A percentile compares a stretch with the other conserved stretches of the same genome.
Evolutionary conservation across 805 yeast genomes (phyloP).

Genomic region (Candida mattraensis): DNA sequence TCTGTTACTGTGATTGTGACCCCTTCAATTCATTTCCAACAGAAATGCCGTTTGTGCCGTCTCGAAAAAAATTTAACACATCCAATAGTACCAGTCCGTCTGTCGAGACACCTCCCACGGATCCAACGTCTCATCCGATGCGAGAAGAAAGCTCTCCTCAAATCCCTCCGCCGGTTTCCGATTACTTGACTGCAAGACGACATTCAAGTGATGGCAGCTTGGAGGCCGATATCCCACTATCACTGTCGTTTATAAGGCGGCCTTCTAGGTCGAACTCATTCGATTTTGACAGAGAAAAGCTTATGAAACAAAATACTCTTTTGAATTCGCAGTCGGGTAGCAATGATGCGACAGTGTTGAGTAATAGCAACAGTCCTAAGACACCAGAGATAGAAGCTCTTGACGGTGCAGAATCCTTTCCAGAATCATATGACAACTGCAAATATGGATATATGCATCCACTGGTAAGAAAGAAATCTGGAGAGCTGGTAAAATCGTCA

Average conservation of each 20-base stretch:
- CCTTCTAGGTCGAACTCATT: constrained; percentile 33
- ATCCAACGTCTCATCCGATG: too few relatives aligned
- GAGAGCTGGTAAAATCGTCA: constrained; percentile 80
- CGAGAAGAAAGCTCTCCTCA: background rate
- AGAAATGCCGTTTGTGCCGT: constrained; percentile 25
- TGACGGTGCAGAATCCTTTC: constrained; percentile 11
- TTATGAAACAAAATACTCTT: constrained; percentile 34
- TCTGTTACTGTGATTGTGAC: too few relatives aligned
- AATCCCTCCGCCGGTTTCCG: background rate
- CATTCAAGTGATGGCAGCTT: constrained; percentile 20
- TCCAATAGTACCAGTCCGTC: too few relatives aligned
- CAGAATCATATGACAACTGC: constrained; percentile 9
- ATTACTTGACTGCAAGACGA: constrained; percentile 6
- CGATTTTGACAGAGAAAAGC: constrained; percentile 21
- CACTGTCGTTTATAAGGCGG: constrained; percentile 33
- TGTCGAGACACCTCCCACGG: too few relatives aligned
- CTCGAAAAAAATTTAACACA: constrained; percentile 10
- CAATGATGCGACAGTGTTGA: too few relatives aligned
- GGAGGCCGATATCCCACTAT: constrained; percentile 28
- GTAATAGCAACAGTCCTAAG: too few relatives aligned
- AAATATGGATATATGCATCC: constrained; percentile 28
- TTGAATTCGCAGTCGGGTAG: constrained; percentile 23
- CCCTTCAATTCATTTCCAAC: too few relatives aligned
- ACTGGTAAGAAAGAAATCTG: constrained; percentile 78
- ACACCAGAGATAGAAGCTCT: too few relatives aligned